These are phyloP conservation scores for Termitomyces sp. DNA, from an alignment of 768 basidiomycete genomes.

Conservation along the genomic window DNA sequence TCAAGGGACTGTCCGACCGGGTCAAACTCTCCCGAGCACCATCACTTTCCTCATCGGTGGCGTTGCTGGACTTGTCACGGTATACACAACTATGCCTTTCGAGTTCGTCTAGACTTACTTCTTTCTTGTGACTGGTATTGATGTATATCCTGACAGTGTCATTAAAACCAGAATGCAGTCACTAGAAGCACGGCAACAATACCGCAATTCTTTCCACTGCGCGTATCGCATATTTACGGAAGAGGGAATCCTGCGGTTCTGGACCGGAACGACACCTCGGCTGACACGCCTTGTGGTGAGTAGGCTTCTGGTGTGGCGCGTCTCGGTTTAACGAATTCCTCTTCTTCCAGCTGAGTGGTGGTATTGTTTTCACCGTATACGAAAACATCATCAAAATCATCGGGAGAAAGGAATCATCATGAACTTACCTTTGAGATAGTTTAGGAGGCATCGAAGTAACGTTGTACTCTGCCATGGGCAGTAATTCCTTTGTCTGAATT, in stretches of 20 bases:
- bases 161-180: slow-evolving; percentile 99
- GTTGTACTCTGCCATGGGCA: background rate
- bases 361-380: slow-evolving; percentile 90
- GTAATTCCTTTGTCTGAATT: background rate
- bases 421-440: background rate
- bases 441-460: background rate
- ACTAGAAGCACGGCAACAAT: slow-evolving; percentile 74
- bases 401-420: slow-evolving; percentile 11
- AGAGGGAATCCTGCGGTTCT: slow-evolving; percentile 88
- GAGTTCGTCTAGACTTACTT: slow-evolving; percentile 43
- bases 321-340: background rate
- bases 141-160: slow-evolving; percentile 48
- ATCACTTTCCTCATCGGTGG: slow-evolving; percentile 95
- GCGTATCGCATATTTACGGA: slow-evolving; percentile 92
- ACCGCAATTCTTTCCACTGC: slow-evolving; percentile 94
- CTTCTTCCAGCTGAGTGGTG: slow-evolving; percentile 72
- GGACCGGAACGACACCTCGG: slow-evolving; percentile 94
- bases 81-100: slow-evolving; percentile 84
- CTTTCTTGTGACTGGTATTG: background rate
- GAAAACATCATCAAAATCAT: slow-evolving; percentile 66
- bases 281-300: slow-evolving; percentile 79
- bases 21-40: slow-evolving; percentile 76
- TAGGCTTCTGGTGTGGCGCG: slow-evolving; percentile 7
- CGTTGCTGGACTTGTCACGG: slow-evolving; percentile 90
- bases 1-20: slow-evolving; percentile 77